A percentile compares a stretch with the other conserved stretches of the same genome.
phyloP scores from a whole-genome alignment of 768 basidiomycete genomes.

The Melanogaster broomeanus region DNA sequence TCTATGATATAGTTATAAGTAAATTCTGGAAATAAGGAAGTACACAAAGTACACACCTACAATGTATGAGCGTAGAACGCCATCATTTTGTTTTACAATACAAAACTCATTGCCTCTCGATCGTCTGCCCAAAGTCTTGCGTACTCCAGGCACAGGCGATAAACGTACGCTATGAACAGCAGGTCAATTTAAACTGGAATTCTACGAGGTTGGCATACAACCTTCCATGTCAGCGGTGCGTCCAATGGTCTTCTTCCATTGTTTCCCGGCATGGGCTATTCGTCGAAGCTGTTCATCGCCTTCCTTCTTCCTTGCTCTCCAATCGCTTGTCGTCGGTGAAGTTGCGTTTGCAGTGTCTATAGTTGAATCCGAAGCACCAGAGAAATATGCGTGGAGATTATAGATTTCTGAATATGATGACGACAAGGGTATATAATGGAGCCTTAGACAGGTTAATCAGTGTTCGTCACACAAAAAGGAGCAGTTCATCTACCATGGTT shows the following conservation, averaged over 20 bases:
- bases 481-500: constrained; percentile 69
- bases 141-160: constrained; percentile 86
- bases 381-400: constrained; percentile 92
- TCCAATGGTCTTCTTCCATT: constrained; percentile 87
- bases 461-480: background rate
- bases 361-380: constrained; percentile 70
- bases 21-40: no score
- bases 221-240: constrained; percentile 92
- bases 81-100: no score
- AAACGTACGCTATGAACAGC: constrained; percentile 68
- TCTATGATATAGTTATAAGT: no score
- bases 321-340: constrained; percentile 25
- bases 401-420: constrained; percentile 88
- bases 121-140: constrained; percentile 84
- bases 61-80: no score
- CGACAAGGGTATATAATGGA: constrained; percentile 94
- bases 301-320: constrained; percentile 42
- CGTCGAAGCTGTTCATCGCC: constrained; percentile 74
- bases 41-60: no score
- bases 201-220: constrained; percentile 26
- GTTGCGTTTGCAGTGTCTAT: constrained; percentile 56
- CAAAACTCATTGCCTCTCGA: constrained; percentile 64
- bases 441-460: constrained; percentile 47
- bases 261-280: constrained; percentile 90
- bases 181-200: background rate